Base-by-base conservation (phyloP, 192 early-diverging fungal genomes). In the Podila clonocystis region DNA sequence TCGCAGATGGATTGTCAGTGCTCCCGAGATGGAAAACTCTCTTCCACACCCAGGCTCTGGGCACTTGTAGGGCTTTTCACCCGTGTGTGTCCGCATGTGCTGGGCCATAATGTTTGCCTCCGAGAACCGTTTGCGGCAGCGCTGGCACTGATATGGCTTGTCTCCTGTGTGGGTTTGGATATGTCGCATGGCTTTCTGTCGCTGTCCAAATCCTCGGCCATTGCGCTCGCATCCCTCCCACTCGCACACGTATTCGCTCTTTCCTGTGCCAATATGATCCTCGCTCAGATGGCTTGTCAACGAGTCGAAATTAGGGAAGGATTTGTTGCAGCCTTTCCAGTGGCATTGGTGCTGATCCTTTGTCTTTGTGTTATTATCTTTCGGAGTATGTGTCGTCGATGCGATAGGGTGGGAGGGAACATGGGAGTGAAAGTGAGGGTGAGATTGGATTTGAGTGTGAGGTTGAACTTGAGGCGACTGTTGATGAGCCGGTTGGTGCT, bases 161-260 rank as follows among this genome's bases (percentile, higher is more conserved):
- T 89, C 89, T 5, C 89, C 88, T 15, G 93, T 89, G 68, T 94
- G 95, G 34, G 94, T 95, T 67, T 95, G 94, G 24, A 96, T 91
- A 77, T 97, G 95, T 31, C 95, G 79, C 87, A 94, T 88, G 33
- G 89, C 85, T 65, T 91, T 90, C 62, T 90, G 89, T 41, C 86
- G 68, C 65, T 88, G 87, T 1, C 74, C 82, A 58, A 90, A 90
- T 38, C 78, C 74, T 9, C 82, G 75, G 0, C 87, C 89, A 28
- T 85, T 67, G 4, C 89, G 68, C 30, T 86, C 82, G 60, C 89
- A 90, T 29, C 69, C 65, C 26, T 84, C 76, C 89, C 89, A 90
- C 26, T 80, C 70, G 41, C 89, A 90, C 5, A 84, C 65, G 65
- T 90, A 90, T 62, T 86, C 74, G 30, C 86, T 85, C 62, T 86